phyloP scores from a whole-genome alignment of 257 asterid genomes.

The Penstemon newberryi region DNA sequence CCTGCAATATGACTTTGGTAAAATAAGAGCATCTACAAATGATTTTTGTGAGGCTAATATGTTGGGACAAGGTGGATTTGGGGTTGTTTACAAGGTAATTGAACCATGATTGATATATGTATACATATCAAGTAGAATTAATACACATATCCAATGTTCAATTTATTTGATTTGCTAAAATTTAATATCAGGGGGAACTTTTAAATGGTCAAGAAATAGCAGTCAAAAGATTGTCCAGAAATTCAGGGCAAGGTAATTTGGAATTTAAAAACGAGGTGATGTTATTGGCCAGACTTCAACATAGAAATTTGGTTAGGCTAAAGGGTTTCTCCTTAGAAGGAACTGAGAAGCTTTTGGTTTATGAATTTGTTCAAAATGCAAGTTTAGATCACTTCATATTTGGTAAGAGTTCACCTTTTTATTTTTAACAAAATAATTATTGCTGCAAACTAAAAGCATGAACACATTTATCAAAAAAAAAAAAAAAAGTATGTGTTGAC shows the following conservation, averaged over 20 bases:
- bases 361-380: constrained; percentile 25
- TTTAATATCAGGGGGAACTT: constrained; percentile 21
- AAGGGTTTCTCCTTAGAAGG: constrained; percentile 24
- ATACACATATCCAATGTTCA: neutral
- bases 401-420: constrained; percentile 13
- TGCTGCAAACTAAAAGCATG: neutral
- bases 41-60: constrained; percentile 29
- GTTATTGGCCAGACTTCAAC: constrained; percentile 27
- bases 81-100: constrained; percentile 33
- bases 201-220: constrained; percentile 22
- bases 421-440: neutral
- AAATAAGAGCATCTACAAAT: constrained; percentile 30
- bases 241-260: constrained; percentile 17
- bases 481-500: neutral
- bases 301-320: constrained; percentile 31
- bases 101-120: neutral
- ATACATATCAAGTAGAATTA: neutral
- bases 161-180: no score
- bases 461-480: no score
- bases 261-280: constrained; percentile 29
- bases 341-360: constrained; percentile 27
- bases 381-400: constrained; percentile 32
- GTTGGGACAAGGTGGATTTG: constrained; percentile 40
- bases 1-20: constrained; percentile 25
- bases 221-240: constrained; percentile 26